These are phyloP conservation scores for Ustilago tritici DNA, from an alignment of 1,284 basidiomycete genomes.

Conservation along the genomic window DNA sequence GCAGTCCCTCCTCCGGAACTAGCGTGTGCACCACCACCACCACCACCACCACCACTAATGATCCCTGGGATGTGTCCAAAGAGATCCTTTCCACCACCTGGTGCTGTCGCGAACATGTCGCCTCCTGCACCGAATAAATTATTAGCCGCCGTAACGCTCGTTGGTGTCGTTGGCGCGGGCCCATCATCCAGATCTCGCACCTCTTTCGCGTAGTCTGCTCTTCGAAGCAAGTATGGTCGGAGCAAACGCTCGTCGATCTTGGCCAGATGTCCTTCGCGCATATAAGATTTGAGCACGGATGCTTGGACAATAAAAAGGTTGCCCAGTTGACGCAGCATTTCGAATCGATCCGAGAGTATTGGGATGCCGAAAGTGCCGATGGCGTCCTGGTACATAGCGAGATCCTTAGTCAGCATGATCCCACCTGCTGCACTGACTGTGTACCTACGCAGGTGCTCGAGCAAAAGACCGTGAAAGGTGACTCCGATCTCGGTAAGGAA, in stretches of 20 bases:
- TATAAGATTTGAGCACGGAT: slow-evolving; percentile 66
- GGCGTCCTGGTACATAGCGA: slow-evolving; percentile 95
- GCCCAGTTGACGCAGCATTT: slow-evolving; percentile 96
- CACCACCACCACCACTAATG: slow-evolving; percentile 17
- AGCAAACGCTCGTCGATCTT: slow-evolving; percentile 88
- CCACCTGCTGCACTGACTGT: slow-evolving; percentile 96
- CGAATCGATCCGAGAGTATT: slow-evolving; percentile 91
- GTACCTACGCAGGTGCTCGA: slow-evolving; percentile 96
- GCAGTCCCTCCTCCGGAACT: slow-evolving; percentile 2
- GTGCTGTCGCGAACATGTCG: slow-evolving; percentile 16
- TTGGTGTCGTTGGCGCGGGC: slow-evolving; percentile 17
- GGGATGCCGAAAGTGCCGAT: slow-evolving; percentile 84
- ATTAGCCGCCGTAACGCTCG: slow-evolving; percentile 13
- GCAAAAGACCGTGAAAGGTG: slow-evolving; percentile 89
- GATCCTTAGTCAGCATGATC: slow-evolving; percentile 96
- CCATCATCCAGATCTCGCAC: slow-evolving; percentile 60
- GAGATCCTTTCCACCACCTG: slow-evolving; percentile 21
- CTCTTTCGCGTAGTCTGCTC: slow-evolving; percentile 79
- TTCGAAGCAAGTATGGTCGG: slow-evolving; percentile 88
- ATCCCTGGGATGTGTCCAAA: slow-evolving; percentile 40
- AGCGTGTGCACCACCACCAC: background rate
- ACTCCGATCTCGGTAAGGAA: slow-evolving; percentile 94
- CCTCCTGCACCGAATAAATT: slow-evolving; percentile 18
- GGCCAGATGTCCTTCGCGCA: slow-evolving; percentile 72
- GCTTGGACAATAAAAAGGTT: slow-evolving; percentile 79